These are phyloP conservation scores for Spiraea crenata DNA, from an alignment of 331 rosid genomes.

Conservation along the genomic window DNA sequence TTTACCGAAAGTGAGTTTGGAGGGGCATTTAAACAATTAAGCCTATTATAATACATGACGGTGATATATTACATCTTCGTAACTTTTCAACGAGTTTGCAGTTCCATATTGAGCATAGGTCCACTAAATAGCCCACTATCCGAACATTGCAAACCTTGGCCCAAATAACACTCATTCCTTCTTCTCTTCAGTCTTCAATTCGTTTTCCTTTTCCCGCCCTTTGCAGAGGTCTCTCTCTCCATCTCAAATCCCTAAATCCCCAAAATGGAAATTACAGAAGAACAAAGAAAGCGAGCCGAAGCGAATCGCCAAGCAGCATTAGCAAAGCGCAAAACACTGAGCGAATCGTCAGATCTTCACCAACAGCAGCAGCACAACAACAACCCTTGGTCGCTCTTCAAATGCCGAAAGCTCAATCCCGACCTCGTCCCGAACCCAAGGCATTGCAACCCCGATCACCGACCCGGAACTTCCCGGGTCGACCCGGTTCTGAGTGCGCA, in stretches of 20 bases:
- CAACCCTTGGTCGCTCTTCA: slow-evolving; percentile 60
- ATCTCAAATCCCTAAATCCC: slow-evolving; percentile 18
- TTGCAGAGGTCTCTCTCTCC: not conserved
- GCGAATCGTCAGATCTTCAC: slow-evolving; percentile 34
- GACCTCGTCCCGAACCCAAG: slow-evolving; percentile 25
- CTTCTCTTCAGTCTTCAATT: not conserved
- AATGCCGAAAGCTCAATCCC: slow-evolving; percentile 57
- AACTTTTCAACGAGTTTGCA: too few relatives aligned
- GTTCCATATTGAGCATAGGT: too few relatives aligned
- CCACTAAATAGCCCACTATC: too few relatives aligned
- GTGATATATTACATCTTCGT: too few relatives aligned
- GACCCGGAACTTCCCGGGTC: not conserved
- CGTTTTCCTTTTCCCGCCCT: slow-evolving; percentile 20
- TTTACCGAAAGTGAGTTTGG: too few relatives aligned
- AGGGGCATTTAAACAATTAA: too few relatives aligned
- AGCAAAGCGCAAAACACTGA: slow-evolving; percentile 65
- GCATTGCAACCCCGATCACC: not conserved
- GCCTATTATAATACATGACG: too few relatives aligned
- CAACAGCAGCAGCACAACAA: slow-evolving; percentile 6
- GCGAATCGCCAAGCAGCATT: slow-evolving; percentile 80
- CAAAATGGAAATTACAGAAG: slow-evolving; percentile 70
- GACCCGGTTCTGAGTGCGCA: slow-evolving; percentile 12
- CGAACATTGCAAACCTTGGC: too few relatives aligned
- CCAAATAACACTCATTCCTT: not conserved
- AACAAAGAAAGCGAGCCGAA: slow-evolving; percentile 65